Evolutionary conservation across 2,329 filamentous ascomycete genomes (phyloP), one percentile per base, ranked within the genome.

Genomic region (Monosporascus sp.): DNA sequence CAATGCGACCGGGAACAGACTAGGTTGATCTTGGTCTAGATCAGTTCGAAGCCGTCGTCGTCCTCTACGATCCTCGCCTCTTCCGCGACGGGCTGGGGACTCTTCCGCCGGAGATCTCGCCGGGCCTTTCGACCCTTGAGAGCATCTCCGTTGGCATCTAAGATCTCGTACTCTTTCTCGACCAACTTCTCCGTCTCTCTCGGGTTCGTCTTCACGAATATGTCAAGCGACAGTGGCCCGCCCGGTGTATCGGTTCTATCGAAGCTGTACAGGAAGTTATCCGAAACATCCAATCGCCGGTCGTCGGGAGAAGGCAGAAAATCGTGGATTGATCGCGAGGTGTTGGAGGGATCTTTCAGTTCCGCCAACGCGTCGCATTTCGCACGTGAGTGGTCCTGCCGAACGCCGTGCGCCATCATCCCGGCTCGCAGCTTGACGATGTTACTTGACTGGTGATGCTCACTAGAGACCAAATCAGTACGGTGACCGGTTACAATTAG

Each of bases 141-240:
- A 2, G 71, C 63, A 39, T 77, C 69, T 20, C 75, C 75, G 45
- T 76, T 74, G 56, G 57, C 67, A 56, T 77, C 75, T 15, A 78
- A 57, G 27, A 78, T 70, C 63, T 76, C 74, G 58, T 77, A 78
- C 63, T 78, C 75, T 58, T 72, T 72, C 65, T 75, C 72, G 43
- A 77, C 69, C 49, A 76, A 63, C 58, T 69, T 71, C 62, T 77
- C 75, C 35, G 72, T 77, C 48, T 70, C 72, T 61, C 68, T 57
- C 50, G 66, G 52, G 63, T 69, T 61, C 54, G 63, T 52, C 59
- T 70, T 72, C 52, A 72, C 60, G 50, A 70, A 72, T 25, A 69
- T 58, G 17, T 70, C 70, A 2, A 78, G 70, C 9, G 72, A 68
- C 49, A 76, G 55, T 3, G 72, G 67, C 52, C 63, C 63, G 44